Evolutionary conservation across 768 basidiomycete species (phyloP).

Genomic region (Hebeloma cylindrosporum): DNA sequence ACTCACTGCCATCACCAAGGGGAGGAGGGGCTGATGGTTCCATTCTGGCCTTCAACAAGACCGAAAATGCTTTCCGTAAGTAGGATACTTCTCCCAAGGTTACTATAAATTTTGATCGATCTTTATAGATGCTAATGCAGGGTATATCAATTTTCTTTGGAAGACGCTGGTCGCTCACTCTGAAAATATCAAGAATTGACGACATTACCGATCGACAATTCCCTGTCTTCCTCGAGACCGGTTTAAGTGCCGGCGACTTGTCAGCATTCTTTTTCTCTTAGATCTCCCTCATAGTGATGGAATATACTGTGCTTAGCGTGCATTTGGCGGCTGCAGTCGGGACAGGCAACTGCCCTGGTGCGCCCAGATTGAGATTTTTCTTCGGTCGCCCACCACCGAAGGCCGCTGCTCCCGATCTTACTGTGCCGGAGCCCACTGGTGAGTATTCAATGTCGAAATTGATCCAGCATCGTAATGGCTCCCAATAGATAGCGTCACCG

Average conservation of each 20-base stretch:
- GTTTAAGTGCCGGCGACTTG: conserved; percentile 24
- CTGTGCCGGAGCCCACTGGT: conserved; percentile 22
- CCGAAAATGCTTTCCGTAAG: conserved; percentile 26
- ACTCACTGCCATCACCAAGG: no score
- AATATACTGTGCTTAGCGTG: conserved; percentile 11
- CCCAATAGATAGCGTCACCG: conserved; percentile 25
- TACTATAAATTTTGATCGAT: not conserved
- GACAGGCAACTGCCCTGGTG: conserved; percentile 37
- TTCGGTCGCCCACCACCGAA: conserved; percentile 26
- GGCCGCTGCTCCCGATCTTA: conserved; percentile 21
- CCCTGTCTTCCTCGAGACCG: conserved; percentile 21
- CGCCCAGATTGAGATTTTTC: conserved; percentile 30
- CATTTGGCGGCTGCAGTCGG: conserved; percentile 29
- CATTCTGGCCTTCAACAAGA: conserved; percentile 25
- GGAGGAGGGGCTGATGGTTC: conserved; percentile 30
- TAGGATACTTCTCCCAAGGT: not conserved
- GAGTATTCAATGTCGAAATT: no score
- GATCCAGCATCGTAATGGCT: not conserved
- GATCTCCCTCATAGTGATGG: not conserved
- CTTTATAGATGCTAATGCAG: conserved; percentile 18
- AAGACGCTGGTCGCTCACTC: conserved; percentile 1
- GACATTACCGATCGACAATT: conserved; percentile 22
- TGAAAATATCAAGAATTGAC: conserved; percentile 17
- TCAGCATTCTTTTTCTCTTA: conserved; percentile 6
- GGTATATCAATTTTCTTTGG: conserved; percentile 2